Percentiles rank a stretch among this genome's conserved stretches.
Evolutionary conservation across 2,329 filamentous ascomycete genomes (phyloP).

Genomic region (Sporothrix humicola): DNA sequence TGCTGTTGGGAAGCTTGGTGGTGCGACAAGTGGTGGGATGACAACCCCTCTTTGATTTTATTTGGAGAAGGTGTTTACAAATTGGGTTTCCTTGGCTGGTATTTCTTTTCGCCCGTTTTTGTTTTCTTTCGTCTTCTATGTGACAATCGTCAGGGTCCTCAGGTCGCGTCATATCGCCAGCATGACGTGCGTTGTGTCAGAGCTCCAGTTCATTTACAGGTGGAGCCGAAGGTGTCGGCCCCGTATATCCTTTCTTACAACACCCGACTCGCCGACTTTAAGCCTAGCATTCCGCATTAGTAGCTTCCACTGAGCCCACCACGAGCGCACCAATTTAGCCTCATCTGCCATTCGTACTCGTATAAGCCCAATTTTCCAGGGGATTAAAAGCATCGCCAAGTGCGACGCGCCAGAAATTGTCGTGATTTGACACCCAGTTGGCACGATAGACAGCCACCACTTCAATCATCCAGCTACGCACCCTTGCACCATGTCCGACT

Average conservation of each 20-base stretch:
- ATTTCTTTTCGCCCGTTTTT: neutral
- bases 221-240: conserved; percentile 7
- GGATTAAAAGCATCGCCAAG: too few species aligned
- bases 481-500: neutral
- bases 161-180: neutral
- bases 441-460: too few species aligned
- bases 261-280: neutral
- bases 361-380: neutral
- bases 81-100: neutral
- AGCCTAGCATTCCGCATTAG: neutral
- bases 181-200: neutral
- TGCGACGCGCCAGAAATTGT: too few species aligned
- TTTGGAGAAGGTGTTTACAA: too few species aligned
- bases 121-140: neutral
- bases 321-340: neutral
- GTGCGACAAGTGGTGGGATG: too few species aligned
- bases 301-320: neutral
- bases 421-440: too few species aligned
- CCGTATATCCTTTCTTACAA: neutral
- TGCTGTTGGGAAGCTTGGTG: too few species aligned
- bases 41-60: too few species aligned
- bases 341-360: neutral
- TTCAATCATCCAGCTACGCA: neutral
- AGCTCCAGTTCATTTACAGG: neutral
- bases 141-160: neutral